Evolutionary conservation across 2,329 filamentous ascomycete genomes (phyloP), one percentile per base, ranked within the genome.

Genomic region (Talaromyces sp.): DNA sequence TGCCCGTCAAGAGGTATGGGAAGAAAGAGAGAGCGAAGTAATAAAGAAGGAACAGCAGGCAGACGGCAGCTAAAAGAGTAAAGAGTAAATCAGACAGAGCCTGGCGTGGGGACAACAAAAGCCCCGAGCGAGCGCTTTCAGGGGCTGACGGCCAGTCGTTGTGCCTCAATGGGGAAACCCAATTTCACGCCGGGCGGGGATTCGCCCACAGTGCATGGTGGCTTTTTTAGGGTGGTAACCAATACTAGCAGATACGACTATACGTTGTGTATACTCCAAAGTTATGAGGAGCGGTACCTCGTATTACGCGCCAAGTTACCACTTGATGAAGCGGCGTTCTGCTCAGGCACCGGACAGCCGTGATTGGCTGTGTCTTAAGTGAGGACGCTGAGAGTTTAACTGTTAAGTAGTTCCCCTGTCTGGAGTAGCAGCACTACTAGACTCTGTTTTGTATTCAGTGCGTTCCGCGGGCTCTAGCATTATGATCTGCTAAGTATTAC

Each of bases 1-100:
- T 62, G 59, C 63, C 43, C 61, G 50, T 57, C 67, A 69, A 65
- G 56, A 63, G 63, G 67, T 41, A 45, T 57, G 45, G 39, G 57
- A 62, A 62, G 41, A 47, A 63, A 60, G 37, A 60, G 27, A 41
- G 47, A 63, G 41, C 48, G 63, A 50, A 35, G 54, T 37, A 67
- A 24, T 33, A 60, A 58, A 52, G 27, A 24, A n/a, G 19, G 57
- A 22, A 39, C 27, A 47, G 24, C 31, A 59, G 56, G 10, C 31
- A 3, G 14, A 35, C 41, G 52, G 27, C 47, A 27, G 22, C n/a
- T 14, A 52, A 11, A 11, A n/a, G 24, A 31, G 13, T 27, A 50
- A 27, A 27, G 47, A 50, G 24, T 52, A 33, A 52, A 33, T 33
- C n/a, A 8, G 13, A 47, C n/a, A 47, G 48, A 3, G 48, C 31